Evolutionary conservation across 768 basidiomycete species (phyloP).

Genomic region (Lentinula lateritia): DNA sequence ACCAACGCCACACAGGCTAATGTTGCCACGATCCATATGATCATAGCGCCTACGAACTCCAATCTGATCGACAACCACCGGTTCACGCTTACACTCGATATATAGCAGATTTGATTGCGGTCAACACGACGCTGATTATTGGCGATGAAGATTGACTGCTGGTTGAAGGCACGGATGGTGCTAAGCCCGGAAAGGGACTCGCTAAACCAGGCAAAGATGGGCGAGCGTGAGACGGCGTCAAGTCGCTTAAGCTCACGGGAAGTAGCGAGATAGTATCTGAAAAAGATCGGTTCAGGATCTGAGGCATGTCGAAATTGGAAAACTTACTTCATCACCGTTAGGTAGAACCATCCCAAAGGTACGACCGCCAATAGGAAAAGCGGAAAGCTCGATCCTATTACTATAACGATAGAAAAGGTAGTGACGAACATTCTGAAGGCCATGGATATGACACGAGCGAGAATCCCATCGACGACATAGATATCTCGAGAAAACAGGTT

Average conservation of each 20-base stretch:
- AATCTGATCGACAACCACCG: constrained; percentile 69
- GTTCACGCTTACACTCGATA: constrained; percentile 69
- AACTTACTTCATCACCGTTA: constrained; percentile 70
- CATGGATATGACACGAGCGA: constrained; percentile 70
- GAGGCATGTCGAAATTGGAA: not conserved
- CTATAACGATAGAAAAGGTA: constrained; percentile 55
- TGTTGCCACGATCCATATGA: constrained; percentile 68
- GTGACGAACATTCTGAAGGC: constrained; percentile 60
- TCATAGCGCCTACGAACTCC: constrained; percentile 77
- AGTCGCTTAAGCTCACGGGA: constrained; percentile 85
- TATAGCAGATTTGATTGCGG: constrained; percentile 76
- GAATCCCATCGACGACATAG: constrained; percentile 80
- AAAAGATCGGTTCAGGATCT: not conserved
- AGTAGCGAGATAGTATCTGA: constrained; percentile 81
- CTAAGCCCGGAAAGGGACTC: constrained; percentile 72
- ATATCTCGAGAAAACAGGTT: constrained; percentile 91
- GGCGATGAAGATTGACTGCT: constrained; percentile 60
- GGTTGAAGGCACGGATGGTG: constrained; percentile 78
- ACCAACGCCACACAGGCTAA: constrained; percentile 68
- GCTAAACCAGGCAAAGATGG: constrained; percentile 88
- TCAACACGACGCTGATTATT: constrained; percentile 75
- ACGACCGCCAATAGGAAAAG: constrained; percentile 70
- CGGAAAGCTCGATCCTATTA: constrained; percentile 82
- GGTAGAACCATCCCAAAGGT: constrained; percentile 77
- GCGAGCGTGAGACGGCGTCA: constrained; percentile 84